A percentile compares a stretch with the other conserved stretches of the same genome.
These are phyloP conservation scores for Metarhizium humberi DNA, from an alignment of 2,329 filamentous ascomycete species.

Conservation along the genomic window DNA sequence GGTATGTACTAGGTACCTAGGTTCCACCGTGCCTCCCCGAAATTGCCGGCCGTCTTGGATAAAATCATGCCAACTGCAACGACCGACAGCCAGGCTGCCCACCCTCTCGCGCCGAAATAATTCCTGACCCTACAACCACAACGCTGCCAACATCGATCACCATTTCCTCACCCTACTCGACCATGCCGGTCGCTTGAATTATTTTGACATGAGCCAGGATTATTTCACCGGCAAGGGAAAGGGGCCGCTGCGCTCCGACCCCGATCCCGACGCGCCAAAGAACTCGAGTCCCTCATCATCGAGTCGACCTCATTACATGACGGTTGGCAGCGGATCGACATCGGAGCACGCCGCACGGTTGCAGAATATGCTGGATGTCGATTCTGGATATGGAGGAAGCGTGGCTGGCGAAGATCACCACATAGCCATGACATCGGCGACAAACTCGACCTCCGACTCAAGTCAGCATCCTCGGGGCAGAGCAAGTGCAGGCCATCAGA, in stretches of 20 bases:
- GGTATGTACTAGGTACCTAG: too few relatives aligned
- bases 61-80: neutral
- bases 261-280: constrained; percentile 19
- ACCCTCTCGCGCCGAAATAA: neutral
- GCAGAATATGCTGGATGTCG: constrained; percentile 71
- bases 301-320: constrained; percentile 64
- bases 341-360: constrained; percentile 75
- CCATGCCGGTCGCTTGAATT: constrained; percentile 23
- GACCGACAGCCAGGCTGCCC: neutral
- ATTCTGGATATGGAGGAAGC: constrained; percentile 89
- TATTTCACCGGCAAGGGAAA: constrained; percentile 48
- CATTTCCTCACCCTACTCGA: constrained; percentile 10
- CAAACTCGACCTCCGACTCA: constrained; percentile 30
- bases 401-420: constrained; percentile 52
- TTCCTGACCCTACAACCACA: neutral
- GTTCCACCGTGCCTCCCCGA: neutral
- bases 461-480: constrained; percentile 39
- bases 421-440: constrained; percentile 9
- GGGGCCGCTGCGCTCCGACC: constrained; percentile 25
- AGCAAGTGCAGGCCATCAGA: constrained; percentile 79
- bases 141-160: neutral
- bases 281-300: constrained; percentile 17
- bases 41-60: neutral
- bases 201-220: constrained; percentile 49
- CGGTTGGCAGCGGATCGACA: constrained; percentile 71